Evolutionary conservation across 768 basidiomycete species (phyloP).

Genomic region (Russula vinacea): DNA sequence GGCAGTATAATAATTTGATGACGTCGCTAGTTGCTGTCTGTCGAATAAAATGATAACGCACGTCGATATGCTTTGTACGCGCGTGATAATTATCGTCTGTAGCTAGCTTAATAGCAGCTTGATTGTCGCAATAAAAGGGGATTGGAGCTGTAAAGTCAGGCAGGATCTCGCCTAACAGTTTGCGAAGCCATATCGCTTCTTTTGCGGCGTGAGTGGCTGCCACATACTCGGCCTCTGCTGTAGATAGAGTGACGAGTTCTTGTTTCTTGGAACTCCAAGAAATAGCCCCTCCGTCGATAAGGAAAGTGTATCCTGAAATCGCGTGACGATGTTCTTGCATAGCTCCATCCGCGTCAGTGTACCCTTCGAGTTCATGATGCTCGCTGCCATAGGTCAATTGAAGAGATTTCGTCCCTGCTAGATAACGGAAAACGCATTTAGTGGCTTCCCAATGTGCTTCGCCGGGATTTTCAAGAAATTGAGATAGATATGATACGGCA

Average conservation of each 20-base stretch:
- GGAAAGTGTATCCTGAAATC: slow-evolving; percentile 37
- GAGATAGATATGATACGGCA: not conserved
- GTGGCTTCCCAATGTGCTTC: not conserved
- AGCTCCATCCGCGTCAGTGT: slow-evolving; percentile 32
- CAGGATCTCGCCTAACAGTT: not conserved
- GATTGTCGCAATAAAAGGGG: slow-evolving; percentile 14
- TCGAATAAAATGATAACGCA: slow-evolving; percentile 11
- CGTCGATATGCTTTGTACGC: slow-evolving; percentile 12
- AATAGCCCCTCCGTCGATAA: slow-evolving; percentile 34
- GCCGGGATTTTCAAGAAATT: not conserved
- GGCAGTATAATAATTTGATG: not conserved
- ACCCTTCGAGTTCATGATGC: not conserved
- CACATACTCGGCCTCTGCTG: slow-evolving; percentile 12
- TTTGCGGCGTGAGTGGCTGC: not conserved
- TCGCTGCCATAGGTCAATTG: not conserved
- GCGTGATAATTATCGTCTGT: slow-evolving; percentile 9
- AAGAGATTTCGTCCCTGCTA: not conserved
- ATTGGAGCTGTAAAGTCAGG: not conserved
- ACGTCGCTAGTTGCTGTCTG: not conserved
- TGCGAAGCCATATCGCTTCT: not conserved
- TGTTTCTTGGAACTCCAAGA: slow-evolving; percentile 37
- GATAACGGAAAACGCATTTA: not conserved
- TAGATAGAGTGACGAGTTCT: not conserved
- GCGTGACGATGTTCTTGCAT: slow-evolving; percentile 31
- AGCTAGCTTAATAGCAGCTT: slow-evolving; percentile 1